Conservation (phyloP, 1,284 basidiomycete species). For the Apiotrichum gamsii region DNA sequence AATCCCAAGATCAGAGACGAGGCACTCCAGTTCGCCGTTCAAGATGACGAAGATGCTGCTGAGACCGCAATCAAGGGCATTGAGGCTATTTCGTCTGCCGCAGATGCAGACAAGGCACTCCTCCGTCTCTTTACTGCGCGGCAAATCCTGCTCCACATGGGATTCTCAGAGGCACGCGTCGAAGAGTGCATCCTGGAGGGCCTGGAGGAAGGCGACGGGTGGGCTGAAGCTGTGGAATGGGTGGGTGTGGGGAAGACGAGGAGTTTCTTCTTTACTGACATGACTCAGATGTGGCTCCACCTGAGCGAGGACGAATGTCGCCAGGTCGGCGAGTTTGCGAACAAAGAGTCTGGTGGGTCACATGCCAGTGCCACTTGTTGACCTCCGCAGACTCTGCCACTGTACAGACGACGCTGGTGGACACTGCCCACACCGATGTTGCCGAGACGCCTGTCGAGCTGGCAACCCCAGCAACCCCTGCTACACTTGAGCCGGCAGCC, state of each 20-base stretch:
- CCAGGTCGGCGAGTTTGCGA: constrained; percentile 27
- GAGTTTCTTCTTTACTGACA: too few relatives aligned
- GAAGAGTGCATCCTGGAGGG: constrained; percentile 48
- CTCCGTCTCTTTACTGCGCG: constrained; percentile 70
- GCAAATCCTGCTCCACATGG: constrained; percentile 74
- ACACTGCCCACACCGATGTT: neutral
- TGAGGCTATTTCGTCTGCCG: neutral
- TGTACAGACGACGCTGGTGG: constrained; percentile 10
- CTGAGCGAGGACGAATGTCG: constrained; percentile 61
- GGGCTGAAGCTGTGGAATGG: constrained; percentile 92
- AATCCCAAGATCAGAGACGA: constrained; percentile 58
- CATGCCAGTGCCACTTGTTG: too few relatives aligned
- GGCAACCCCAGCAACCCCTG: neutral
- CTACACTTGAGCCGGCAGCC: neutral
- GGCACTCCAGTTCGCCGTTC: constrained; percentile 49
- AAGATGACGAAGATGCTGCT: constrained; percentile 44
- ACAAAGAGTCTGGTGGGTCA: neutral
- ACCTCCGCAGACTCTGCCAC: too few relatives aligned
- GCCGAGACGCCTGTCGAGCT: neutral
- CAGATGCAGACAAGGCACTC: constrained; percentile 62
- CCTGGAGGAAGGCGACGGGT: constrained; percentile 54
- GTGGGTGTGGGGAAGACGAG: constrained; percentile 55
- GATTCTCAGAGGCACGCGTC: constrained; percentile 61
- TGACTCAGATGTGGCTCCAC: constrained; percentile 64
- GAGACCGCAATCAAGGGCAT: neutral